Evolutionary conservation across 306 rosid species (phyloP), one percentile per base, ranked within the genome.

Genomic region (Calophaca sinica): DNA sequence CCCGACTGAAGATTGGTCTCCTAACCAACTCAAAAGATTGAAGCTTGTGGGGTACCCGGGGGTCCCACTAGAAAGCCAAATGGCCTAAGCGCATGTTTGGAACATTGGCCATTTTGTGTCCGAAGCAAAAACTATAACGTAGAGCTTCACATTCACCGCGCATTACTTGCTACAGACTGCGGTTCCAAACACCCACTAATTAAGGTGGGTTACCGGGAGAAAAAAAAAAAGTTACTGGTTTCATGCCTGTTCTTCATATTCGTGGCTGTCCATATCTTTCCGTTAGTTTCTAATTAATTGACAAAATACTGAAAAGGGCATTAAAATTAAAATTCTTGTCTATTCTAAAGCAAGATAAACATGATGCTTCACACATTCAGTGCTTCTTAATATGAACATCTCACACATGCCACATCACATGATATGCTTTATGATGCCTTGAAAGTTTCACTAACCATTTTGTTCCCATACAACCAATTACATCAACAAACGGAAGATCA

Each of bases 331-430:
- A 29, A 29, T 8, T 14, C 3, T 49, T 31, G 49, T 14, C 26
- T 39, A 2, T 32, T 41, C 5, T 41, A 26, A 67, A 80, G 67
- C 76, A 50, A 70, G 63, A 29, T 9, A 59, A 32, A 59, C 52
- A 67, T 58, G 68, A 4, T 72, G 53, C 75, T 63, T 62, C 78
- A 70, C 78, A 28, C 78, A 62, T 63, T 54, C 36, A 8, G 36
- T 72, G 62, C 68, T 33, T 70, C 20, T 28, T 31, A 63, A 2
- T 14, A 31, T 70, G 48, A 85, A 82, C 88, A 85, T 58, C 69
- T 44, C 85, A 76, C 65, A 64, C 72, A 14, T 4, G 52, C 45
- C 26, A 20, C 26, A 20, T 73, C 78, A 86, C 84, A 79, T 80
- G 79, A 72, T 64, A 79, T 79, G 81, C 68, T 69, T 71, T 45